phyloP scores from a whole-genome alignment of 805 yeast species.

The Suhomyces kilbournensis region DNA sequence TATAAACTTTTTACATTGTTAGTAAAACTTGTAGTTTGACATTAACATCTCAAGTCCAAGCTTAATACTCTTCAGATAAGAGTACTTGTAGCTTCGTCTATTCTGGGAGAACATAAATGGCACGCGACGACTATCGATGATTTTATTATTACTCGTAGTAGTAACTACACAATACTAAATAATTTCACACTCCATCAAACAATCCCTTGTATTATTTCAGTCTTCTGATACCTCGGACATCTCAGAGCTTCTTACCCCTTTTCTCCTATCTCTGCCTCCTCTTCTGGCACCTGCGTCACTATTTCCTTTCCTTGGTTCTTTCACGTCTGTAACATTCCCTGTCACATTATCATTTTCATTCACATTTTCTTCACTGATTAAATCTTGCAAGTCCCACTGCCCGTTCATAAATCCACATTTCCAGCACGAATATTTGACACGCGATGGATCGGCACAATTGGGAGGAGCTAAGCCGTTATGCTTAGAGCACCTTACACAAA shows the following conservation, averaged over 20 bases:
- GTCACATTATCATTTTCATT: background rate
- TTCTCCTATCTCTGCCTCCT: background rate
- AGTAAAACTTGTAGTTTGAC: background rate
- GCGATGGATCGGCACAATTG: slow-evolving; percentile 46
- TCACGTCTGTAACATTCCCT: background rate
- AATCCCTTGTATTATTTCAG: background rate
- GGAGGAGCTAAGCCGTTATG: slow-evolving; percentile 87
- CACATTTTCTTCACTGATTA: background rate
- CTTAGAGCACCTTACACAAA: slow-evolving; percentile 59
- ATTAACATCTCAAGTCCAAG: too few relatives aligned
- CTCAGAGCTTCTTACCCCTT: background rate
- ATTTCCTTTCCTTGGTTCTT: background rate
- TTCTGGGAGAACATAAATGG: too few relatives aligned
- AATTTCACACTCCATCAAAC: too few relatives aligned
- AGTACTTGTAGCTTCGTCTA: too few relatives aligned
- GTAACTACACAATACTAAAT: background rate
- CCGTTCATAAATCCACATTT: slow-evolving; percentile 52
- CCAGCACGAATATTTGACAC: slow-evolving; percentile 61
- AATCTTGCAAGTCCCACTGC: background rate
- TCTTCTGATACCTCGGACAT: background rate
- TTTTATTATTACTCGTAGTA: too few relatives aligned
- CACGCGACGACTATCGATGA: too few relatives aligned
- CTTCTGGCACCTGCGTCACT: background rate
- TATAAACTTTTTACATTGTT: background rate
- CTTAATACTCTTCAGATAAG: too few relatives aligned